Evolutionary conservation across 2,329 filamentous ascomycete genomes (phyloP), one percentile per base, ranked within the genome.

Genomic region (Arthrobotrys pseudoclavata): DNA sequence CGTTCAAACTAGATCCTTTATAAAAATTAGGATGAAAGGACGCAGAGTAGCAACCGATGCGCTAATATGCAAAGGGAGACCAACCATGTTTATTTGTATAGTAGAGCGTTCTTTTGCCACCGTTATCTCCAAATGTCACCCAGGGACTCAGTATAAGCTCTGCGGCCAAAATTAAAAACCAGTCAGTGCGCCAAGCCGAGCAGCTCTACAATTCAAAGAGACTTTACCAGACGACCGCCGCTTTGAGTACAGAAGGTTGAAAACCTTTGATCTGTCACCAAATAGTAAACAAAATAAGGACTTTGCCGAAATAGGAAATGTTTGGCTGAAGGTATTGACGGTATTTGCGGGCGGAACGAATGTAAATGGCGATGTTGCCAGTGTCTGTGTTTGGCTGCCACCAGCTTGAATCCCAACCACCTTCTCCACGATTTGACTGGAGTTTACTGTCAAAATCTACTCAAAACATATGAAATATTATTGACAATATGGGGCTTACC

Each of bases 231-330:
- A 89, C 13, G 92, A 93, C 81, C 90, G 88, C 63, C 92, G 88
- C 83, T 97, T 93, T 82, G 93, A 91, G 83, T 97, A 95, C 31
- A 98, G 86, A 82, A 95, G 90, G 81, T 96, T 93, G 84, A 97
- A 99, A 45, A 98, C 91, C 37, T 94, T 93, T 83, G 93, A 97
- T 85, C 95, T 97, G 84, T 99, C 96, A 42, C 96, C 96, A 84
- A 98, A 99, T 63, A 99, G 88, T 15, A 98, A 92, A 82, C 98
- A 95, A 83, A 98, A 99, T 72, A 97, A 90, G 0, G 93, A 93
- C 84, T 99, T 98, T 55, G 96, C 91, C 79, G 93, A 96, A 77
- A 98, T 91, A 80, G 96, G 92, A 83, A 97, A 97, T 80, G 93
- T 88, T 78, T 92, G 89, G 83, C 97, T 92, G 0, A 92, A 89